These are phyloP conservation scores for Baffinella frigidus DNA, from an alignment of 208 protist species.

Conservation along the genomic window DNA sequence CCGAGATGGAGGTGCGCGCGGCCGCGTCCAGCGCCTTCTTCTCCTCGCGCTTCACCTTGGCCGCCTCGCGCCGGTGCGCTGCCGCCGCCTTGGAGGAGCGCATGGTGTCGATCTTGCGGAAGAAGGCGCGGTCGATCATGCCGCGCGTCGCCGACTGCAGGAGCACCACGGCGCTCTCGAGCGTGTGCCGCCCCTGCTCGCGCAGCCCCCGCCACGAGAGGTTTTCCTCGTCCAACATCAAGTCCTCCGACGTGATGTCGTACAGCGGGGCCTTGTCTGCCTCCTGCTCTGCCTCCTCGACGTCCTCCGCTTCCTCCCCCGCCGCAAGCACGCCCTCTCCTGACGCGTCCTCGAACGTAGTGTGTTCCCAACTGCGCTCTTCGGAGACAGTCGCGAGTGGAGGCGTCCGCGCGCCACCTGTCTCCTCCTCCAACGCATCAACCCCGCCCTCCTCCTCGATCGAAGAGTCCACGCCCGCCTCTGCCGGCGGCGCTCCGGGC, in stretches of 20 bases:
- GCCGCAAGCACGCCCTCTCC: not conserved
- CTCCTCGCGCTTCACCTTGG: too few relatives aligned
- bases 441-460: not conserved
- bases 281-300: not conserved
- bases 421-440: not conserved
- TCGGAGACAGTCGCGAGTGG: too few relatives aligned
- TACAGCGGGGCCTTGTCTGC: not conserved
- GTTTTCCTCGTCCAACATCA: not conserved
- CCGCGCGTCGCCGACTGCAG: not conserved
- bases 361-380: too few relatives aligned
- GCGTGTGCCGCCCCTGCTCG: not conserved
- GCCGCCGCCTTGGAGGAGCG: not conserved
- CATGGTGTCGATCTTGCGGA: not conserved
- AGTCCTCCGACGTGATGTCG: not conserved
- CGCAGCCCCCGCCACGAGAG: not conserved
- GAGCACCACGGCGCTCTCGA: not conserved
- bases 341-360: too few relatives aligned
- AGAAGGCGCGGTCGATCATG: not conserved
- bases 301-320: not conserved
- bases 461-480: too few relatives aligned
- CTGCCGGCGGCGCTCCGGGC: too few relatives aligned
- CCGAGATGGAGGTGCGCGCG: not conserved
- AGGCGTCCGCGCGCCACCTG: too few relatives aligned
- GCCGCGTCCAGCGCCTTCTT: too few relatives aligned
- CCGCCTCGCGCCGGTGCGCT: not conserved